Conservation (phyloP, 140 eudicot species). For the Oenanthe javanica region DNA sequence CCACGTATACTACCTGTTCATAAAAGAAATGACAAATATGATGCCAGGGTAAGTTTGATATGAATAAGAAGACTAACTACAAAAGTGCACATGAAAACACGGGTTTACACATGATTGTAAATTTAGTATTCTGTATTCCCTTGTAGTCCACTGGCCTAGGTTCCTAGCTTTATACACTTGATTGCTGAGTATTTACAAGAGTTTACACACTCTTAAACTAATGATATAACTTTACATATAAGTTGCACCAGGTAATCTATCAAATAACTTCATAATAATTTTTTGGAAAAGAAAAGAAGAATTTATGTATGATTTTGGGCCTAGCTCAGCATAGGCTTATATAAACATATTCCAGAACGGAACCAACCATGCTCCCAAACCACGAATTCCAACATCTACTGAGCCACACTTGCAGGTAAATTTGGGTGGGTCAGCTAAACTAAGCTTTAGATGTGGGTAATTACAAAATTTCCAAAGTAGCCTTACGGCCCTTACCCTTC, state of each 20-base stretch:
- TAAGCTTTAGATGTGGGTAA: not conserved
- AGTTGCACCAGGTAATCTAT: not conserved
- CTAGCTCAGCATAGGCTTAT: not conserved
- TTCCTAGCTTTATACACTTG: not conserved
- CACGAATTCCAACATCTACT: not conserved
- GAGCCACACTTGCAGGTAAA: not conserved
- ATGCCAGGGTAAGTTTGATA: constrained; percentile 5
- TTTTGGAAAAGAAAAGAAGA: not conserved
- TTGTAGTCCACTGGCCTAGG: not conserved
- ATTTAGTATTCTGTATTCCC: not conserved
- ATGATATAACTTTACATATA: not conserved
- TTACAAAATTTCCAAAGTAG: not conserved
- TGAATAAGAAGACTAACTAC: not conserved
- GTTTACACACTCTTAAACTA: not conserved
- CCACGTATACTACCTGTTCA: constrained; percentile 82
- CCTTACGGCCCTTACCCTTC: too few relatives aligned
- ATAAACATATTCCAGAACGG: not conserved
- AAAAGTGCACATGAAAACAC: not conserved
- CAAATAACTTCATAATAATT: not conserved
- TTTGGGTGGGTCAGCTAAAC: not conserved
- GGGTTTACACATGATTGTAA: not conserved
- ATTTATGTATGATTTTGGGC: not conserved
- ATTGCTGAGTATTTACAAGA: not conserved
- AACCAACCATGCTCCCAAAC: not conserved
- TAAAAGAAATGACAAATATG: constrained; percentile 2